Evolutionary conservation across 176 grass and related monocot genomes (phyloP), one percentile per base, ranked within the genome.

Genomic region (Canna indica): DNA sequence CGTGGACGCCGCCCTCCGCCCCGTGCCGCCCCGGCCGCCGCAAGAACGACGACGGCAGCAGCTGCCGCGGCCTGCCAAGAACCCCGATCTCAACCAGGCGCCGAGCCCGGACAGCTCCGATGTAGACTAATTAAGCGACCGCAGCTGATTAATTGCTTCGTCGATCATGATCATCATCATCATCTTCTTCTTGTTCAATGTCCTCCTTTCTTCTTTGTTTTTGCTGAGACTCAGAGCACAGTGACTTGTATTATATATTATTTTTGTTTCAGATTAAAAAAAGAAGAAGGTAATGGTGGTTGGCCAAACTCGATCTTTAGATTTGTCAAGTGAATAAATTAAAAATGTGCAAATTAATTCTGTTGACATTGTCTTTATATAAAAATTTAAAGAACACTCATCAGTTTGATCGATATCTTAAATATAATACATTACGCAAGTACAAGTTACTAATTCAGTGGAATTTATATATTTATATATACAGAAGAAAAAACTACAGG

Each of bases 31-130:
- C 17, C 73, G 69, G 6, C 4, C 78, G 14, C 35, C 38, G 58
- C 48, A 79, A 54, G 29, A 32, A 54, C 44, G 64, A 79, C 80
- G 64, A 64, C 79, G 36, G 72, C 29, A 11, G 29, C 28, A 33
- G 27, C 10, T 10, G 27, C 29, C 28, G 31, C 30, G 60, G 26
- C 30, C 30, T 13, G 3, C 60, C 14, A 80, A 82, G 84, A 83
- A 95, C 62, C 91, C 91, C 69, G 91, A 95, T 87, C 91, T 95
- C 0, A 95, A 95, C 75, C 79, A 80, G 50, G 84, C 76, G 56
- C 87, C 91, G 0, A 90, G 84, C 82, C 91, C 91, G 38, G 91
- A 95, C 67, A 88, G 77, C 81, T 95, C 91, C 22, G 91, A 95
- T 73, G 78, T 79, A 69, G 91, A 90, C 64, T 88, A 67, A 64